Conservation (phyloP, 495 filamentous ascomycete species). For the Ascobolus immersus region DNA sequence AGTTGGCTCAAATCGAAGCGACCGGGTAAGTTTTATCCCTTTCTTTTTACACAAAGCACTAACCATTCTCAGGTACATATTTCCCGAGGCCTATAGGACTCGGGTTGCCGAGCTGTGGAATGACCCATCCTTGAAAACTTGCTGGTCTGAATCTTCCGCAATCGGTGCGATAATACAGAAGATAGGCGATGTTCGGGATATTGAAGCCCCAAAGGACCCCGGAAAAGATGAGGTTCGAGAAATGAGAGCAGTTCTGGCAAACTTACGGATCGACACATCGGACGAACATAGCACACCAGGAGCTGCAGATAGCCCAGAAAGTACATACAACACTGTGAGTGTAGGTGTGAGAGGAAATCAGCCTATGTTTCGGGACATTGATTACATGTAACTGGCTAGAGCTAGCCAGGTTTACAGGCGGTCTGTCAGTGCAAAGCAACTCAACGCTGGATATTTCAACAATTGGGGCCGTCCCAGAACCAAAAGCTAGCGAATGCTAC, state of each 20-base stretch:
- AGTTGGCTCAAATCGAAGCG: conserved; percentile 52
- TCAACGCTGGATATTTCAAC: too few relatives aligned
- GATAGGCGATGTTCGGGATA: conserved; percentile 14
- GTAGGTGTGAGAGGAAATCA: too few relatives aligned
- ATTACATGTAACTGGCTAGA: too few relatives aligned
- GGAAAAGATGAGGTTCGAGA: conserved; percentile 12
- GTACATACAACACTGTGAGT: too few relatives aligned
- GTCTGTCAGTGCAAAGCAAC: too few relatives aligned
- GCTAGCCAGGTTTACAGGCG: too few relatives aligned
- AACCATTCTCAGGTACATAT: conserved; percentile 41
- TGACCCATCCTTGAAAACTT: conserved; percentile 14
- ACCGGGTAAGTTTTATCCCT: conserved; percentile 39
- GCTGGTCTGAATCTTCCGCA: conserved; percentile 13
- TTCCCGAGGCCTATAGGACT: conserved; percentile 43
- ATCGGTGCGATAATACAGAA: conserved; percentile 16
- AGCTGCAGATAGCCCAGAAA: too few relatives aligned
- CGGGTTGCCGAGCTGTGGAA: conserved; percentile 40
- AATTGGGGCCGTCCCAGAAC: too few relatives aligned
- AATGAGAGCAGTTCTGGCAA: conserved; percentile 12
- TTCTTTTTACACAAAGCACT: conserved; percentile 3
- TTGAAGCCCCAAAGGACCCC: conserved; percentile 11
- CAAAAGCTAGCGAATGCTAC: too few relatives aligned
- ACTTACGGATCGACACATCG: conserved; percentile 13
- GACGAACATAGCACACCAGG: too few relatives aligned
- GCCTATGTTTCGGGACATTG: too few relatives aligned